Conservation (phyloP, 139 green algal genomes). For the Chlamydomonas incerta region DNA sequence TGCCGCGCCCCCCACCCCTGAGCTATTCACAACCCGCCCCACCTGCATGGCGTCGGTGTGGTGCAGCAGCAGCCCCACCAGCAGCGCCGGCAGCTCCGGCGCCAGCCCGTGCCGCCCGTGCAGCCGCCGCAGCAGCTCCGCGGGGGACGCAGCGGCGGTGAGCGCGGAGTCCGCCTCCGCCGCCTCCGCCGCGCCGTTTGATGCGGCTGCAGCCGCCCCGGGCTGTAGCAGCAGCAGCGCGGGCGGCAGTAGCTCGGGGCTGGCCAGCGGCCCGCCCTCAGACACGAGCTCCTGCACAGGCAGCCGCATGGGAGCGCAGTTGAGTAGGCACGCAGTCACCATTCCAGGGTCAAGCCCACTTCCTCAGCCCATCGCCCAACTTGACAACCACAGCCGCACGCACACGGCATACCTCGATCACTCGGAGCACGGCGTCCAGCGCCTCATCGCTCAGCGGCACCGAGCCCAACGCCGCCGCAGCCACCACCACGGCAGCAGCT, state of each 20-base stretch:
- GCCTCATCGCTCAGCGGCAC: conserved; percentile 28
- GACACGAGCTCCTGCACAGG: neutral
- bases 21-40: no score
- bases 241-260: neutral
- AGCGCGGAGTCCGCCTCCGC: neutral
- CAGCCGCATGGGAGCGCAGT: no score
- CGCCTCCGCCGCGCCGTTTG: no score
- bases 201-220: no score
- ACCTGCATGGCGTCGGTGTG: conserved; percentile 26
- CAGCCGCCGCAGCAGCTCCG: neutral
- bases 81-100: conserved; percentile 17
- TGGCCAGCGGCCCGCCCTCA: neutral
- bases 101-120: neutral
- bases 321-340: no score
- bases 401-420: conserved; percentile 32
- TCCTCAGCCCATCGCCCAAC: no score
- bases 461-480: conserved; percentile 1
- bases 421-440: conserved; percentile 8
- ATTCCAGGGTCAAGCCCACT: no score
- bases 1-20: neutral
- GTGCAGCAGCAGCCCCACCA: conserved; percentile 22
- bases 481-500: neutral
- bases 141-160: neutral
- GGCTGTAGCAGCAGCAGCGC: no score
- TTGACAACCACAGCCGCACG: no score